Evolutionary conservation across 257 asterid genomes (phyloP).

Genomic region (Salvia splendens): DNA sequence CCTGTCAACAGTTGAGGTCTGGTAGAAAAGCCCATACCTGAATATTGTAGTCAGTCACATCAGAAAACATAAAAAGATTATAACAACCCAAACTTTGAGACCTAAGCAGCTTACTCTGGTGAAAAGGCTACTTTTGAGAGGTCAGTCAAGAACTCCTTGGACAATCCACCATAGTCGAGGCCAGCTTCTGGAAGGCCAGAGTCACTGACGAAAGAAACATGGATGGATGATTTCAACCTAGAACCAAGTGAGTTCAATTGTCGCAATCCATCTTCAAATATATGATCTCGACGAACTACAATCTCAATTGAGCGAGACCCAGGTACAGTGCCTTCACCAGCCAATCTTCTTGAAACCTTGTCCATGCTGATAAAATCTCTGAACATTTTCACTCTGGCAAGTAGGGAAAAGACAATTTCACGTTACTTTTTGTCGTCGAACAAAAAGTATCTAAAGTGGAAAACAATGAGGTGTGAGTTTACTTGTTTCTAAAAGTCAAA

Average conservation of each 20-base stretch:
- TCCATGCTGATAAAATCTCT: slow-evolving; percentile 92
- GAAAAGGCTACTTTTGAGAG: slow-evolving; percentile 83
- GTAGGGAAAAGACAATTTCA: slow-evolving; percentile 28
- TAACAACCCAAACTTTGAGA: not conserved
- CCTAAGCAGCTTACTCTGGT: slow-evolving; percentile 62
- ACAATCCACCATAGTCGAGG: slow-evolving; percentile 95
- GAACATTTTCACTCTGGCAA: slow-evolving; percentile 85
- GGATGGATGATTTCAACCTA: slow-evolving; percentile 75
- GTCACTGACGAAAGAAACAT: slow-evolving; percentile 88
- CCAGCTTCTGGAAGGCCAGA: slow-evolving; percentile 99
- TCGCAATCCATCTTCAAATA: slow-evolving; percentile 90
- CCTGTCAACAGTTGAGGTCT: slow-evolving; percentile 83
- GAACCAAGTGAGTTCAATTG: slow-evolving; percentile 86
- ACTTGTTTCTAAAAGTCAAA: not conserved
- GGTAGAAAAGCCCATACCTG: slow-evolving; percentile 91
- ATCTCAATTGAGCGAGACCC: slow-evolving; percentile 78
- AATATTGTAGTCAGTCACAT: slow-evolving; percentile 29
- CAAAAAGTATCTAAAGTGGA: not conserved
- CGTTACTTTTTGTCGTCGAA: slow-evolving; percentile 18
- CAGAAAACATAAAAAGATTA: slow-evolving; percentile 22
- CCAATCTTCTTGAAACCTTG: slow-evolving; percentile 78
- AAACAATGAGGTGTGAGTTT: not conserved
- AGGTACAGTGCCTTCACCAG: slow-evolving; percentile 75
- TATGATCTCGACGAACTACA: slow-evolving; percentile 78
- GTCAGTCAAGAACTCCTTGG: slow-evolving; percentile 94